phyloP scores from a whole-genome alignment of 148 eudicot species.

The Selenicereus undatus region DNA sequence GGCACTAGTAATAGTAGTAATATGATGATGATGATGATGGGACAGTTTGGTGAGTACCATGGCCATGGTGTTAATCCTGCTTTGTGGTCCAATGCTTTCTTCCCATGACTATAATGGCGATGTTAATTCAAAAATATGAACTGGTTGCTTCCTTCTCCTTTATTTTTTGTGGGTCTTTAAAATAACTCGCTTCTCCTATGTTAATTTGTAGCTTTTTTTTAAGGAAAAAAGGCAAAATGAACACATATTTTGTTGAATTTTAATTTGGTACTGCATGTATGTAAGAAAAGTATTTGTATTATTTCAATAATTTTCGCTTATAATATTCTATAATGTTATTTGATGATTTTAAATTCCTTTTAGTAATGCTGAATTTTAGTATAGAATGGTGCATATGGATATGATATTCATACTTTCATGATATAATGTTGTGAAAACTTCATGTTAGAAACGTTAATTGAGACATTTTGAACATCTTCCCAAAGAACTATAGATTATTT shows the following conservation, averaged over 20 bases:
- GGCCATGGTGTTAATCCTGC: conserved; percentile 28
- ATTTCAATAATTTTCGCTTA: not conserved
- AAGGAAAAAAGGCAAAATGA: not conserved
- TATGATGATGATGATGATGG: conserved; percentile 34
- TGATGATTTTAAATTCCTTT: not conserved
- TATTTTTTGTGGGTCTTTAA: not conserved
- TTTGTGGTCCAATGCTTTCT: conserved; percentile 26
- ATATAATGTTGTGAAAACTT: no score
- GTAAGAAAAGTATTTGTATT: not conserved
- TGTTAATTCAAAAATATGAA: not conserved
- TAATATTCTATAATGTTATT: not conserved
- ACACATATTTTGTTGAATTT: not conserved
- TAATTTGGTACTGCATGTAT: not conserved
- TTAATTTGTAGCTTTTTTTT: no score
- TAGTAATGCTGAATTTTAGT: no score
- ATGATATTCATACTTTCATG: no score
- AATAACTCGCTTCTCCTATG: not conserved
- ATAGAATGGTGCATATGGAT: no score
- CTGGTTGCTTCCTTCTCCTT: not conserved
- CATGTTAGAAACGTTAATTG: no score
- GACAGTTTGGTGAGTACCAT: conserved; percentile 32
- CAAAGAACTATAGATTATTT: no score
- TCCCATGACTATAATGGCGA: conserved; percentile 17
- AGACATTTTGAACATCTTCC: no score
- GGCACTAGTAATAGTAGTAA: conserved; percentile 12